phyloP scores from a whole-genome alignment of 2,329 filamentous ascomycete genomes.

The Diaporthe helianthi region DNA sequence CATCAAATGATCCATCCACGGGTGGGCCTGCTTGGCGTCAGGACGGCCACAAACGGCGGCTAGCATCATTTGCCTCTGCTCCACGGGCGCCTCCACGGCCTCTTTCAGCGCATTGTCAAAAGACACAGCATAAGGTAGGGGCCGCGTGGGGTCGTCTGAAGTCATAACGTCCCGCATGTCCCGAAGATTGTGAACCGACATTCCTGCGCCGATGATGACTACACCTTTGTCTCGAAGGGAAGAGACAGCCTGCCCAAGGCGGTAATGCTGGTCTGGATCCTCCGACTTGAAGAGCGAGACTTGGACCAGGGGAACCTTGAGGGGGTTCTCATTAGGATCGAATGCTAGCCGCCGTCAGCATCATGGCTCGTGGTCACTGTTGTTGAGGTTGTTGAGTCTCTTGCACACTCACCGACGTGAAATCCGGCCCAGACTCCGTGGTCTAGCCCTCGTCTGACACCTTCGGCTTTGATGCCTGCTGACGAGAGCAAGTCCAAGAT shows the following conservation, averaged over 20 bases:
- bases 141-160: slow-evolving; percentile 49
- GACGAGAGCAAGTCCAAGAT: slow-evolving; percentile 62
- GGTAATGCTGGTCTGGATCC: slow-evolving; percentile 70
- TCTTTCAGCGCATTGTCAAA: slow-evolving; percentile 75
- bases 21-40: slow-evolving; percentile 56
- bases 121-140: slow-evolving; percentile 63
- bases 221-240: slow-evolving; percentile 72
- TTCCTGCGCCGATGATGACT: slow-evolving; percentile 74
- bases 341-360: slow-evolving; percentile 53
- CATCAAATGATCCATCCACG: slow-evolving; percentile 59
- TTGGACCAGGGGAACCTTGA: slow-evolving; percentile 74
- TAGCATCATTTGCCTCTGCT: slow-evolving; percentile 49
- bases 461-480: slow-evolving; percentile 65
- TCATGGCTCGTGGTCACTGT: slow-evolving; percentile 35
- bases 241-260: slow-evolving; percentile 70
- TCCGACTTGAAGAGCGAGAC: slow-evolving; percentile 72
- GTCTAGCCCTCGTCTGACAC: slow-evolving; percentile 70
- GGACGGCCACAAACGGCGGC: slow-evolving; percentile 48
- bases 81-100: slow-evolving; percentile 58
- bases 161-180: slow-evolving; percentile 52
- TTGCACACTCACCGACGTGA: slow-evolving; percentile 48
- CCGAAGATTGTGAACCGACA: slow-evolving; percentile 76
- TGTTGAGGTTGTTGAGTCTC: not conserved
- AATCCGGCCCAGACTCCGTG: slow-evolving; percentile 80
- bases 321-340: slow-evolving; percentile 64